A percentile compares a stretch with the other conserved stretches of the same genome.
Conservation (phyloP, 768 basidiomycete genomes). For the Leccinum pellstonianum region DNA sequence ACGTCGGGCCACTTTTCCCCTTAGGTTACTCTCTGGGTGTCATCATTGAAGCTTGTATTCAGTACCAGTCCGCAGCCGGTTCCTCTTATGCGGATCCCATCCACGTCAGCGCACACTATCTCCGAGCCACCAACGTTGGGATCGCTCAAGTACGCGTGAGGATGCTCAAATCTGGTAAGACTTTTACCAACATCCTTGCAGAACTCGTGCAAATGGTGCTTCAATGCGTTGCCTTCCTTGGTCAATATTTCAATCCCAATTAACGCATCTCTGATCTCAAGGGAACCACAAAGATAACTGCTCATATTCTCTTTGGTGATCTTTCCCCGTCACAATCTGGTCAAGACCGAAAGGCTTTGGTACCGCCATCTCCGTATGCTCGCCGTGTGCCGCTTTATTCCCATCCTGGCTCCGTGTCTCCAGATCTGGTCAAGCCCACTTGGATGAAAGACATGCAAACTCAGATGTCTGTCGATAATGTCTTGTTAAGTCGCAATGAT, state of each 20-base stretch:
- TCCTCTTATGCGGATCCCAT: constrained; percentile 55
- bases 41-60: constrained; percentile 52
- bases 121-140: constrained; percentile 42
- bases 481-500: constrained; percentile 40
- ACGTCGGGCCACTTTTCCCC: background rate
- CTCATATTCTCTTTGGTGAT: constrained; percentile 57
- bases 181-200: constrained; percentile 57
- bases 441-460: constrained; percentile 40
- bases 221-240: background rate
- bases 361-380: constrained; percentile 56
- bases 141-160: constrained; percentile 49
- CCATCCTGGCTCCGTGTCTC: constrained; percentile 46
- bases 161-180: constrained; percentile 47
- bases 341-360: constrained; percentile 27
- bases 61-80: constrained; percentile 39
- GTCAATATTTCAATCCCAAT: background rate
- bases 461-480: constrained; percentile 40
- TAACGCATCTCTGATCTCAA: constrained; percentile 21
- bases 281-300: constrained; percentile 46
- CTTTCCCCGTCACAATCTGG: constrained; percentile 36
- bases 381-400: constrained; percentile 55
- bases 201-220: constrained; percentile 57
- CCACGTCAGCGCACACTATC: constrained; percentile 59
- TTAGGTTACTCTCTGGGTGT: constrained; percentile 60
- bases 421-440: constrained; percentile 19